Evolutionary conservation across 441 rosid genomes (phyloP), one percentile per base, ranked within the genome.

Genomic region (Croton setiger): DNA sequence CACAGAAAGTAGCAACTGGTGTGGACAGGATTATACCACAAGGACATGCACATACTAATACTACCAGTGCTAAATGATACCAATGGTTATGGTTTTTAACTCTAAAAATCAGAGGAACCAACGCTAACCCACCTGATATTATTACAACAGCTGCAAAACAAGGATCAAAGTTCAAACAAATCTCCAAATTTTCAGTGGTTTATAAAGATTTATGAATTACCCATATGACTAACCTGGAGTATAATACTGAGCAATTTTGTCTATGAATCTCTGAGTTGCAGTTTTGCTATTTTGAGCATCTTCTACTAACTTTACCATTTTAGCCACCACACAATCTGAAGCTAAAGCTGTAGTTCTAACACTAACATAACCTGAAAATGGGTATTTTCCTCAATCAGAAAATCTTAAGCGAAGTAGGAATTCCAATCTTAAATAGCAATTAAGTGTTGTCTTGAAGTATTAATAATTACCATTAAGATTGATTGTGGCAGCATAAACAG

Each of bases 1-100:
- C 93, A 75, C 99, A 92, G 75, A 90, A 92, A 37, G 88, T 88
- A n/a, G 87, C 98, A 45, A 92, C 92, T 4, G 98, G 99, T 17
- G 99, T 92, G 5, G 99, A 94, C 47, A 94, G 89, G 61, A 94
- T 78, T 5, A 94, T 89, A 3, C 90, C 93, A 71, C 99, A 92
- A 13, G 98, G 99, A 56, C 99, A 94, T 64, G 90, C 94, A 66
- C 99, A 88, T 13, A 94, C 99, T 68, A 94, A 71, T 49, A 88
- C 87, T 12, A 94, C 99, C 53, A 92, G 70, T 60, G 98, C 96
- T 67, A 94, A 78, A 70, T 85, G 87, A 68, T 88, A 67, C 97
- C 97, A 92, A 27, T 83, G 77, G 7, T 58, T 74, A 44, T n/a
- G 75, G 74, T 90, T 75, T 2, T 75, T 76, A 68, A 77, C 63